Evolutionary conservation across 257 asterid genomes (phyloP).

Genomic region (Nicotiana tomentosiformis): DNA sequence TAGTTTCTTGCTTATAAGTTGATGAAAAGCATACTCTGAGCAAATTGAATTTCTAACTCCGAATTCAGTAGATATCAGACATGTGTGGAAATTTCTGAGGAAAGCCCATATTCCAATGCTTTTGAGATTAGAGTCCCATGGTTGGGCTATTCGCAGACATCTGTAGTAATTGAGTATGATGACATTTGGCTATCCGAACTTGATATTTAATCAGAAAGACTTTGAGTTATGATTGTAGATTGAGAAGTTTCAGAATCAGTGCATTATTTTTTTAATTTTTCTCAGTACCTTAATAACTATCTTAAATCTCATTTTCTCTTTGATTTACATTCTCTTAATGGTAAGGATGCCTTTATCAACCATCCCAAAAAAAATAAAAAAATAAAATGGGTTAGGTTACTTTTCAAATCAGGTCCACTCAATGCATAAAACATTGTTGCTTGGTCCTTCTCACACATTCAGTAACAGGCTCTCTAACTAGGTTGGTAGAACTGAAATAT

Average conservation of each 20-base stretch:
- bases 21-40: neutral
- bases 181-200: neutral
- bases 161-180: neutral
- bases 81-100: neutral
- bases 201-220: neutral
- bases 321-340: neutral
- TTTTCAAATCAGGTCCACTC: neutral
- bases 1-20: neutral
- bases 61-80: neutral
- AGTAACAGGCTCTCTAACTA: neutral
- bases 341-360: neutral
- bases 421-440: neutral
- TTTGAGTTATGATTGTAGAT: neutral
- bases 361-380: neutral
- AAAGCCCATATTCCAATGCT: neutral
- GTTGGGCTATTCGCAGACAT: neutral
- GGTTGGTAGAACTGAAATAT: neutral
- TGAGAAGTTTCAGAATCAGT: neutral
- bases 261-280: neutral
- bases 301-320: neutral
- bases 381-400: neutral
- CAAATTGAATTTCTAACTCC: neutral
- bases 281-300: neutral
- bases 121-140: neutral
- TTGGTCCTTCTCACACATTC: neutral